Evolutionary conservation across 148 eudicot species (phyloP).

Genomic region (Nepenthes mirabilis): DNA sequence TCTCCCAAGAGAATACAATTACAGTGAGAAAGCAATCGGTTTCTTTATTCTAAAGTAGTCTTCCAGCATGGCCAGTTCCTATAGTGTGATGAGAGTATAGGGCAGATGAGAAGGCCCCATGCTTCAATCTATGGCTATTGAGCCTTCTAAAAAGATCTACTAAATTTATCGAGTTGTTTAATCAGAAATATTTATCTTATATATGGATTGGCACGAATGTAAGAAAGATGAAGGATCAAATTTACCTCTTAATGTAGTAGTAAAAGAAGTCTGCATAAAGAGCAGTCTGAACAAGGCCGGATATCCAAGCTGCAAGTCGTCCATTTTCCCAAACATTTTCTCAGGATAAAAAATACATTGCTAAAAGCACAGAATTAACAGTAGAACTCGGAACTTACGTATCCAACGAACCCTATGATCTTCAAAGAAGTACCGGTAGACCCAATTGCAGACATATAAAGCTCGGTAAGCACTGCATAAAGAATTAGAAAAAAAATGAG

Average conservation of each 20-base stretch:
- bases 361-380: background rate
- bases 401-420: constrained; percentile 36
- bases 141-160: too few species aligned
- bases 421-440: constrained; percentile 32
- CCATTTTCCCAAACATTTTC: background rate
- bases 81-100: too few species aligned
- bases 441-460: constrained; percentile 38
- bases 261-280: constrained; percentile 44
- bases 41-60: too few species aligned
- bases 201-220: background rate
- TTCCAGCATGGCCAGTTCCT: too few species aligned
- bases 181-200: background rate
- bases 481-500: background rate
- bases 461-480: constrained; percentile 41
- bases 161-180: too few species aligned
- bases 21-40: too few species aligned
- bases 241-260: constrained; percentile 31
- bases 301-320: constrained; percentile 28
- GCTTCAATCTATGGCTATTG: too few species aligned
- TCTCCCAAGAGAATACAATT: too few species aligned
- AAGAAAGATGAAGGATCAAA: background rate
- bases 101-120: too few species aligned
- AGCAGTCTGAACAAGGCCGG: constrained; percentile 45
- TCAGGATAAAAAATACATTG: background rate
- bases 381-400: constrained; percentile 13